phyloP scores from a whole-genome alignment of 1,284 basidiomycete genomes.

The Pseudozyma hubeiensis region DNA sequence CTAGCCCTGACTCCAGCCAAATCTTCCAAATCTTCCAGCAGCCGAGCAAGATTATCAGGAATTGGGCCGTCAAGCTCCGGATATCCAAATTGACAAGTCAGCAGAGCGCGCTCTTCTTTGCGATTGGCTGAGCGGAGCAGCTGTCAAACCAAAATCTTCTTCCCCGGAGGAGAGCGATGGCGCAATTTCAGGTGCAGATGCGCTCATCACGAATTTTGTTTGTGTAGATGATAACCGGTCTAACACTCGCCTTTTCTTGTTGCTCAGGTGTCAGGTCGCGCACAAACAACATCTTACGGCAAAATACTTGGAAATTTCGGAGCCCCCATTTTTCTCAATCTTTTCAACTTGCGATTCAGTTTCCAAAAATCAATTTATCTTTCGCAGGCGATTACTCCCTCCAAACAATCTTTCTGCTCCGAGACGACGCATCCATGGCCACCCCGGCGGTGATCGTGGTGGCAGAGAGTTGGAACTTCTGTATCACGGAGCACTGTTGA shows the following conservation, averaged over 20 bases:
- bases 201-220: not conserved
- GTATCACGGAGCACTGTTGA: no score
- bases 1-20: not conserved
- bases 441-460: no score
- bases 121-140: slow-evolving; percentile 5
- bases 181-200: slow-evolving; percentile 2
- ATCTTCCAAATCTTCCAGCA: slow-evolving; percentile 5
- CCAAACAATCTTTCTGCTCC: no score
- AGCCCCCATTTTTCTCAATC: no score
- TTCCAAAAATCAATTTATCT: no score
- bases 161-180: not conserved
- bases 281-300: no score
- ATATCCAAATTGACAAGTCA: not conserved
- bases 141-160: not conserved
- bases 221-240: not conserved
- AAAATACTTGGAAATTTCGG: no score
- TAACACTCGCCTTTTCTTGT: not conserved
- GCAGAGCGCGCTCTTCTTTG: not conserved
- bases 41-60: slow-evolving; percentile 4
- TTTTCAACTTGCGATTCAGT: no score
- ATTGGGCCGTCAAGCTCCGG: not conserved
- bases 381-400: no score
- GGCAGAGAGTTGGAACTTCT: no score
- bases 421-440: no score
- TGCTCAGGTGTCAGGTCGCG: no score